phyloP scores from a whole-genome alignment of 495 filamentous ascomycete species.

The Tuber borchii region DNA sequence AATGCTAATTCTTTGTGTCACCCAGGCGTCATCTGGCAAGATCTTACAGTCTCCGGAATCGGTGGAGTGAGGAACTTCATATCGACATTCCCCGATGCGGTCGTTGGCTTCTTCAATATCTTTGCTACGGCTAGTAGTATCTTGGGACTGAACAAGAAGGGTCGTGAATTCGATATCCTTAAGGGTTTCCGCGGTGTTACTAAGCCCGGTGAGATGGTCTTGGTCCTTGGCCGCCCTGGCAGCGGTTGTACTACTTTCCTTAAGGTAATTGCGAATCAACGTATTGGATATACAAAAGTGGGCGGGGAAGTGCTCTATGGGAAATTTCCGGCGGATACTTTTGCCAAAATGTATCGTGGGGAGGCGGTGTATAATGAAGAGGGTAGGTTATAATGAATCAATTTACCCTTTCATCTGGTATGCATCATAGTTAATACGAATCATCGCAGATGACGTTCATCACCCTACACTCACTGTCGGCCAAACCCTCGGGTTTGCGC shows the following conservation, averaged over 20 bases:
- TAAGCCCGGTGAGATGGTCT: slow-evolving; percentile 80
- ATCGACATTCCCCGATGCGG: slow-evolving; percentile 75
- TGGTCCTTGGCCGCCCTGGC: slow-evolving; percentile 81
- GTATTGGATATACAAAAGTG: slow-evolving; percentile 68
- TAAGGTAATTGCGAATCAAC: slow-evolving; percentile 75
- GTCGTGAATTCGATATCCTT: slow-evolving; percentile 59
- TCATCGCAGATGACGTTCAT: slow-evolving; percentile 62
- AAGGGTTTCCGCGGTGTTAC: slow-evolving; percentile 51
- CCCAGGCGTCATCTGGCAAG: slow-evolving; percentile 68
- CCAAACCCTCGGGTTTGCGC: slow-evolving; percentile 73
- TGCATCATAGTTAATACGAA: neutral
- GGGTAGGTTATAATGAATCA: slow-evolving; percentile 15
- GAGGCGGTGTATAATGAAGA: slow-evolving; percentile 84
- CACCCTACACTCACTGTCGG: slow-evolving; percentile 74
- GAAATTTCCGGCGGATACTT: slow-evolving; percentile 55
- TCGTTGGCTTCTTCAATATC: slow-evolving; percentile 68
- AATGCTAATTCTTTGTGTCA: neutral
- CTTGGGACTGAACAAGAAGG: slow-evolving; percentile 57
- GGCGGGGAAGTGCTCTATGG: slow-evolving; percentile 76
- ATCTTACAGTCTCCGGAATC: slow-evolving; percentile 68
- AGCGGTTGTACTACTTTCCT: slow-evolving; percentile 84
- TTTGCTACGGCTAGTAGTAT: slow-evolving; percentile 54
- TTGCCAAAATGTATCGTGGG: slow-evolving; percentile 64
- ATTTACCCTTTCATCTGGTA: neutral
- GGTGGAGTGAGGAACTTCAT: slow-evolving; percentile 71